These are phyloP conservation scores for Clarireedia monteithiana DNA, from an alignment of 2,329 filamentous ascomycete species.

Conservation along the genomic window DNA sequence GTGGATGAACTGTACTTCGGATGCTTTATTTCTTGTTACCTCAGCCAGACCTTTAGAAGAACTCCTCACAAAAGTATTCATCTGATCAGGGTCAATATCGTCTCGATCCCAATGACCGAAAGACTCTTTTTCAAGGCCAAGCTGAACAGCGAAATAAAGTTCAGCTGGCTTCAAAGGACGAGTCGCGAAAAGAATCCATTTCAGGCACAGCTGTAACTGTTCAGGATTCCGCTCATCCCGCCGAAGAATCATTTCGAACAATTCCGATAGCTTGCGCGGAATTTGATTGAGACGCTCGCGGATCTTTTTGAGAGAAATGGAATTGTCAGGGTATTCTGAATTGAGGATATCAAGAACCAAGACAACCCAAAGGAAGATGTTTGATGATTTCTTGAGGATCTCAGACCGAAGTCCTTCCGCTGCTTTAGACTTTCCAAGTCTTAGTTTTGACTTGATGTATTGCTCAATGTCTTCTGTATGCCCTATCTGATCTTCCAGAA, in stretches of 20 bases:
- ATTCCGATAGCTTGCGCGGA: slow-evolving; percentile 12
- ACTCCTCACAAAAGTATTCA: slow-evolving; percentile 31
- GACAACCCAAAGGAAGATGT: slow-evolving; percentile 21
- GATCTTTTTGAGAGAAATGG: slow-evolving; percentile 28
- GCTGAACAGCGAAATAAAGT: slow-evolving; percentile 19
- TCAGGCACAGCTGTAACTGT: slow-evolving; percentile 38
- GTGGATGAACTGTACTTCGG: slow-evolving; percentile 34
- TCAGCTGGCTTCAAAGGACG: slow-evolving; percentile 19
- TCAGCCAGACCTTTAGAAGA: slow-evolving; percentile 38
- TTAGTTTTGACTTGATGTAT: slow-evolving; percentile 24
- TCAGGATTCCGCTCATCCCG: slow-evolving; percentile 37
- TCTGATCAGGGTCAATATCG: slow-evolving; percentile 23
- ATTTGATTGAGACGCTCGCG: slow-evolving; percentile 28
- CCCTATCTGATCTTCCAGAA: slow-evolving; percentile 22
- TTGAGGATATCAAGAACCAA: slow-evolving; percentile 34
- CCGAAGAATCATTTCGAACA: slow-evolving; percentile 19
- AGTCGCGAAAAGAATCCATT: slow-evolving; percentile 45
- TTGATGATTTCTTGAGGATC: slow-evolving; percentile 13
- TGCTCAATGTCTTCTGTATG: slow-evolving; percentile 25
- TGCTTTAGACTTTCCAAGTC: slow-evolving; percentile 12
- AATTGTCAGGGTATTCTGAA: slow-evolving; percentile 30
- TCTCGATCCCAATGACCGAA: slow-evolving; percentile 18
- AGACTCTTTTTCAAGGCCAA: slow-evolving; percentile 11
- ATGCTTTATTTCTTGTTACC: slow-evolving; percentile 25
- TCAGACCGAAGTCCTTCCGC: slow-evolving; percentile 11